Percentiles rank a stretch among this genome's conserved stretches.
Conservation (phyloP, 345 rosid species). For the Ailanthus altissimus region DNA sequence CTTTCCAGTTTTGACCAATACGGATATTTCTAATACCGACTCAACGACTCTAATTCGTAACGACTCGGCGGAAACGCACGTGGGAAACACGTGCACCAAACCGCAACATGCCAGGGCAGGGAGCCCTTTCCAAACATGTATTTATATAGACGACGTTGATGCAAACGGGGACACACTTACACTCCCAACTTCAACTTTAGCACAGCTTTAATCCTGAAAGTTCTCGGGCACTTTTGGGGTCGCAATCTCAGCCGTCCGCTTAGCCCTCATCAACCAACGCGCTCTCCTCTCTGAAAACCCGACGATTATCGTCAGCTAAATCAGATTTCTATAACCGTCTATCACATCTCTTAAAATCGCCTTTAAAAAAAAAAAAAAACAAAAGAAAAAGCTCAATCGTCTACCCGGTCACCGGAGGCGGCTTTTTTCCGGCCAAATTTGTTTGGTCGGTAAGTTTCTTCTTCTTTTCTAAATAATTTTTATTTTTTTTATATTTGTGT, state of each 20-base stretch:
- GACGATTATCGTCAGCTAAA: background rate
- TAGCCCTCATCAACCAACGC: background rate
- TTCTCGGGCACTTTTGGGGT: background rate
- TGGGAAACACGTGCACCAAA: background rate
- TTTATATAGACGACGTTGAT: too few species aligned
- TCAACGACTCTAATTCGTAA: background rate
- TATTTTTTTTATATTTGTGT: background rate
- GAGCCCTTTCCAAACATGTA: too few species aligned
- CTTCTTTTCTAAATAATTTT: background rate
- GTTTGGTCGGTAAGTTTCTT: constrained; percentile 4
- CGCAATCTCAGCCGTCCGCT: constrained; percentile 13
- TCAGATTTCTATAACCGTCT: background rate
- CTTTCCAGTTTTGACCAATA: background rate
- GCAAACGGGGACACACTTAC: background rate
- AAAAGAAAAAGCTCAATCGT: background rate
- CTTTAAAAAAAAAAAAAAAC: background rate
- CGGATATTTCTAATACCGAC: background rate
- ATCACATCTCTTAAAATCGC: background rate
- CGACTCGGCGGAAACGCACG: background rate
- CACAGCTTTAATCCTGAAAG: background rate
- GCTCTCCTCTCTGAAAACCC: background rate
- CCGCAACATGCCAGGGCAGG: too few species aligned
- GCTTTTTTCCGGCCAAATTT: background rate
- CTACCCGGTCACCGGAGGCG: background rate
- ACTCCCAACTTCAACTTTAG: background rate